Conservation (phyloP, 306 rosid genomes). For the Sesbania bispinosa region DNA sequence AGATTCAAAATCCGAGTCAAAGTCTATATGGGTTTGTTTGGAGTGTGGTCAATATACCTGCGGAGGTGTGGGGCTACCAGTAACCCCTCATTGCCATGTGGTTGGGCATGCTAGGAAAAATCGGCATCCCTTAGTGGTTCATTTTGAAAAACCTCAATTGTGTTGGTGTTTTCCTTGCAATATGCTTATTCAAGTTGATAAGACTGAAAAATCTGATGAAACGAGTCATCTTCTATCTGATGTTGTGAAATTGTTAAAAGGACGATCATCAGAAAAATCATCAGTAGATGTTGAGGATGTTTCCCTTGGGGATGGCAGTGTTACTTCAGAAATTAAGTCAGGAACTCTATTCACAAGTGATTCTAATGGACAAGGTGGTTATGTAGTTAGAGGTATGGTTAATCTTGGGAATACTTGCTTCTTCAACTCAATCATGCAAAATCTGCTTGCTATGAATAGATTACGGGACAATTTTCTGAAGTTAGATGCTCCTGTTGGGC, state of each 20-base stretch:
- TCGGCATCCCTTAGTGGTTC: slow-evolving; percentile 65
- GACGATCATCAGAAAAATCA: slow-evolving; percentile 35
- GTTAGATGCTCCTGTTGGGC: slow-evolving; percentile 57
- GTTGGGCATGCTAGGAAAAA: slow-evolving; percentile 63
- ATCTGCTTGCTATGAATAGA: slow-evolving; percentile 69
- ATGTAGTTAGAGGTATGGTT: slow-evolving; percentile 66
- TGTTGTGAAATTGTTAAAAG: slow-evolving; percentile 63
- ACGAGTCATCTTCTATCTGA: slow-evolving; percentile 44
- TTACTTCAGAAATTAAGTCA: slow-evolving; percentile 52
- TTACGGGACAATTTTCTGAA: slow-evolving; percentile 57
- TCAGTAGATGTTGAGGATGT: slow-evolving; percentile 43
- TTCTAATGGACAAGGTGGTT: slow-evolving; percentile 51
- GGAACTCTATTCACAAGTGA: slow-evolving; percentile 24
- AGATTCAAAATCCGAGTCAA: slow-evolving; percentile 56
- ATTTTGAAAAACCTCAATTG: slow-evolving; percentile 64
- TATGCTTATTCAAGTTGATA: slow-evolving; percentile 55
- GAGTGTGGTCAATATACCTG: slow-evolving; percentile 79
- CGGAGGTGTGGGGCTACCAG: slow-evolving; percentile 88
- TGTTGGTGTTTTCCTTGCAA: slow-evolving; percentile 89
- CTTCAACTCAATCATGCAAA: slow-evolving; percentile 89
- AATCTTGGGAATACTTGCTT: slow-evolving; percentile 97
- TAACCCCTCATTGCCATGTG: slow-evolving; percentile 52
- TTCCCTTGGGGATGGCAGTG: slow-evolving; percentile 44
- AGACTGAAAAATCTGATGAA: slow-evolving; percentile 55
- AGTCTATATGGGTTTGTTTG: slow-evolving; percentile 87